phyloP scores from a whole-genome alignment of 257 asterid species.

The Capsicum rhomboideum region DNA sequence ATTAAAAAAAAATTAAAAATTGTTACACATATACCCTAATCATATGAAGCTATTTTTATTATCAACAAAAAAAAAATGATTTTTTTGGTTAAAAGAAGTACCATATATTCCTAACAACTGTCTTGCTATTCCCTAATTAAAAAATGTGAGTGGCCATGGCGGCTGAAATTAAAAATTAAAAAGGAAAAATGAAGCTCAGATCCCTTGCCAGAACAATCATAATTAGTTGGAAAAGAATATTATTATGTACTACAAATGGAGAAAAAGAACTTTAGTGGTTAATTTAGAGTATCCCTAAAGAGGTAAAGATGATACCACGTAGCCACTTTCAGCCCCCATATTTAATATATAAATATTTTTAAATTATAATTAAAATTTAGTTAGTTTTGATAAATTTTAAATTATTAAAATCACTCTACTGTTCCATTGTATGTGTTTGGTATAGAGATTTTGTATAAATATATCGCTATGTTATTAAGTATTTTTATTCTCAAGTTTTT shows the following conservation, averaged over 20 bases:
- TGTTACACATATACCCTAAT: background rate
- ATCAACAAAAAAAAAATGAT: background rate
- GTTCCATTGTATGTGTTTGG: no score
- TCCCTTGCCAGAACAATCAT: background rate
- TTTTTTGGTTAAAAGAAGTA: background rate
- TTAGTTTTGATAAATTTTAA: background rate
- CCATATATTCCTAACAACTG: background rate
- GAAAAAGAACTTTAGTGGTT: background rate
- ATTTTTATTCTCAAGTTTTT: no score
- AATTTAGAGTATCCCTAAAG: background rate
- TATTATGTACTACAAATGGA: background rate
- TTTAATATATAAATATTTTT: background rate
- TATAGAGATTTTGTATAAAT: no score
- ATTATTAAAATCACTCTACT: background rate
- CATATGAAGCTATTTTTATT: background rate
- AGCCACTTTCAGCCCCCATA: background rate
- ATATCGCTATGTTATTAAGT: no score
- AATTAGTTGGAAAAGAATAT: background rate
- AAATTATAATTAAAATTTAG: background rate
- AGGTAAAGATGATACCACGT: background rate
- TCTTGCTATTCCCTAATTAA: background rate
- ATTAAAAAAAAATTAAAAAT: background rate
- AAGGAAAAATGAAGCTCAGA: background rate
- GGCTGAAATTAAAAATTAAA: background rate
- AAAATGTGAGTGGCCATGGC: background rate